Conservation (phyloP, 169 alveolate species). For the Plasmodium falciparum region DNA sequence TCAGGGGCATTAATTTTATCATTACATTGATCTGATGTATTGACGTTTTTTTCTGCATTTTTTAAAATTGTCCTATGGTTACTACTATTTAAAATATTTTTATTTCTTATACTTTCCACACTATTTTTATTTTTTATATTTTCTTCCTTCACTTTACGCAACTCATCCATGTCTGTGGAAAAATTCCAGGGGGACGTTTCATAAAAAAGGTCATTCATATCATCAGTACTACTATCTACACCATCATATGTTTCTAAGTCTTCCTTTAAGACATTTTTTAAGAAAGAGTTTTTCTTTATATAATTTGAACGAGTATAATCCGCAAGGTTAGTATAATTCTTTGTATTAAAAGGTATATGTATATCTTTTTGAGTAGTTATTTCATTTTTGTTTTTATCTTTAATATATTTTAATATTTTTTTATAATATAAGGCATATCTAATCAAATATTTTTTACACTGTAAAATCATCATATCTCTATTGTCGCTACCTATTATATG, state of each 20-base stretch:
- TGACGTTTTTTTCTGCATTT: not conserved
- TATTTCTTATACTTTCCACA: not conserved
- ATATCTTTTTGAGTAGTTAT: not conserved
- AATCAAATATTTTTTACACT: slow-evolving; percentile 61
- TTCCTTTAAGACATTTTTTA: slow-evolving; percentile 15
- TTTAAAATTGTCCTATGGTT: not conserved
- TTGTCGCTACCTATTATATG: slow-evolving; percentile 58
- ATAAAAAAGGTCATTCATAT: not conserved
- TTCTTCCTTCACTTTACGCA: not conserved
- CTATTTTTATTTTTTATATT: not conserved
- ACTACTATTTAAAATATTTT: not conserved
- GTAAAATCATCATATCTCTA: slow-evolving; percentile 59
- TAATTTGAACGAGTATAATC: not conserved
- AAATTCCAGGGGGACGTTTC: slow-evolving; percentile 3
- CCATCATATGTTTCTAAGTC: slow-evolving; percentile 12
- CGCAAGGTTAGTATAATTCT: not conserved
- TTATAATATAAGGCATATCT: slow-evolving; percentile 37
- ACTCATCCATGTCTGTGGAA: slow-evolving; percentile 13
- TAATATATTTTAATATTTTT: slow-evolving; percentile 8
- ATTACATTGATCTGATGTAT: no score
- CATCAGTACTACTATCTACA: not conserved
- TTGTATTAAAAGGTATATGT: not conserved
- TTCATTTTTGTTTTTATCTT: not conserved
- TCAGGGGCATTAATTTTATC: slow-evolving; percentile 30
- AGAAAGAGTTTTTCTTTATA: slow-evolving; percentile 26